A percentile compares a stretch with the other conserved stretches of the same genome.
These are phyloP conservation scores for Colletotrichum endophyticum DNA, from an alignment of 2,329 filamentous ascomycete genomes.

Conservation along the genomic window DNA sequence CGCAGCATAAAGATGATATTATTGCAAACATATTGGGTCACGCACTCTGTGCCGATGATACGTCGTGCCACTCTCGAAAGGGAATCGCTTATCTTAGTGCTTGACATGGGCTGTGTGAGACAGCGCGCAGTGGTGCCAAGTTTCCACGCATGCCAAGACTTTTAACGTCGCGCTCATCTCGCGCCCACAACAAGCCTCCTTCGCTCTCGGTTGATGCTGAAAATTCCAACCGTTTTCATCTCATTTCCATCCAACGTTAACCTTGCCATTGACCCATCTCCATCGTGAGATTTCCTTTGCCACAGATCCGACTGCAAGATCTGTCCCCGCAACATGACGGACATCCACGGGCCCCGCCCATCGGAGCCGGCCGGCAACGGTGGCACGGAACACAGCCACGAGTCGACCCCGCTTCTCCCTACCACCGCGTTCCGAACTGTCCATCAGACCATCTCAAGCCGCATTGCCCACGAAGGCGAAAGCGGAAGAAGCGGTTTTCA, in stretches of 20 bases:
- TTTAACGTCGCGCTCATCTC: neutral
- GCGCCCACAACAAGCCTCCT: neutral
- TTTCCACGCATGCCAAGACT: constrained; percentile 2
- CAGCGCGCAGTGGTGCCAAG: neutral
- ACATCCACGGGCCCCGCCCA: neutral
- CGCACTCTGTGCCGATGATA: neutral
- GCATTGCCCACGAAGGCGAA: constrained; percentile 42
- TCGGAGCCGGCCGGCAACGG: neutral
- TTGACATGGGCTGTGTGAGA: neutral
- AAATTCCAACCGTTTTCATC: neutral
- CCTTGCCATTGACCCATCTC: neutral
- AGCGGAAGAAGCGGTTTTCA: constrained; percentile 49
- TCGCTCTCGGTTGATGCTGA: neutral
- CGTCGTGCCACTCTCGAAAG: neutral
- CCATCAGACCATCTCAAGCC: constrained; percentile 10
- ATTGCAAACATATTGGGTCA: neutral
- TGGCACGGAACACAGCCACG: constrained; percentile 11
- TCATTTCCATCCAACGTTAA: neutral
- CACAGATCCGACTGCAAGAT: neutral
- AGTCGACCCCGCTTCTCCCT: constrained; percentile 34
- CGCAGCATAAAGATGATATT: neutral
- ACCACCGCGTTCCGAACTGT: constrained; percentile 19
- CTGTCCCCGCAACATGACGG: neutral
- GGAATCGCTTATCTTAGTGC: neutral
- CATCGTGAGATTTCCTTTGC: neutral